A percentile compares a stretch with the other conserved stretches of the same genome.
Evolutionary conservation across 129 eudicot genomes (phyloP).

Genomic region (Flaveria robusta): DNA sequence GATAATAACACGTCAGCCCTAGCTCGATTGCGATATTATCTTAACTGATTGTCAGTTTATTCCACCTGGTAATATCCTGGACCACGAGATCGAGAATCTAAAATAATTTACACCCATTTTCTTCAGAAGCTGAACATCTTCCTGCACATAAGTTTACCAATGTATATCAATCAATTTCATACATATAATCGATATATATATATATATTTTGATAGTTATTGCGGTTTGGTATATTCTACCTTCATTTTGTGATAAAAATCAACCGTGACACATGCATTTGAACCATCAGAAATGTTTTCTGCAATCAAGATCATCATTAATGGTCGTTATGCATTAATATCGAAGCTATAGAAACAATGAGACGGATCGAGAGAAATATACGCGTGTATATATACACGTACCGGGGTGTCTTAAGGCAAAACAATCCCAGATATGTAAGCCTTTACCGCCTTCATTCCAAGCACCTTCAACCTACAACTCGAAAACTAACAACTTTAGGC

Average conservation of each 20-base stretch:
- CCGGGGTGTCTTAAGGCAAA: slow-evolving; percentile 30
- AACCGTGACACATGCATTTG: slow-evolving; percentile 32
- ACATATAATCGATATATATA: no score
- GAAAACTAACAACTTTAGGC: background rate
- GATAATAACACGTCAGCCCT: no score
- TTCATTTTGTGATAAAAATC: slow-evolving; percentile 28
- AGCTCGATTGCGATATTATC: no score
- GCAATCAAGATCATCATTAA: background rate
- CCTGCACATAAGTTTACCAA: slow-evolving; percentile 24
- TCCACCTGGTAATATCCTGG: slow-evolving; percentile 41
- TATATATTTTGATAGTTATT: no score
- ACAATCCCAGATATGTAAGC: slow-evolving; percentile 34
- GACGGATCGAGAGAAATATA: background rate
- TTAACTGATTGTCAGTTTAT: no score
- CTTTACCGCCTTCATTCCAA: slow-evolving; percentile 33
- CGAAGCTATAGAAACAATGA: background rate
- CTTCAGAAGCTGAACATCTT: slow-evolving; percentile 41
- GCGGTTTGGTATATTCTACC: background rate
- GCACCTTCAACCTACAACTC: slow-evolving; percentile 31
- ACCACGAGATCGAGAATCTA: slow-evolving; percentile 51
- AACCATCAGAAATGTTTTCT: slow-evolving; percentile 14
- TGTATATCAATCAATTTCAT: no score
- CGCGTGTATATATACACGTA: background rate
- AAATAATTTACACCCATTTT: slow-evolving; percentile 39
- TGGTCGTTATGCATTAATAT: no score